Base-by-base conservation (phyloP, 257 asterid genomes). In the Solanum ahanhuiri region DNA sequence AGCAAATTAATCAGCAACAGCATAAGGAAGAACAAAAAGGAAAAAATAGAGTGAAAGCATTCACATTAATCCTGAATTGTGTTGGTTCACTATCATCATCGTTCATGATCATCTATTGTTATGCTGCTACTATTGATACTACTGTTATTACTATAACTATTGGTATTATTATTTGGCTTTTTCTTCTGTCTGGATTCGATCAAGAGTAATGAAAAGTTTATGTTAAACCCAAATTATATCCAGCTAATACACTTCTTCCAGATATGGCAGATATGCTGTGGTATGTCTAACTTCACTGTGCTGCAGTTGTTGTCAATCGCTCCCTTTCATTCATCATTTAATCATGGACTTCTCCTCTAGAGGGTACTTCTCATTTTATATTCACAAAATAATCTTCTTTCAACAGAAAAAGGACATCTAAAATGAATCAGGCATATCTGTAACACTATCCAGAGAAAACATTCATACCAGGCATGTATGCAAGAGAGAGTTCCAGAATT, bases 371-470 rank as follows among this genome's bases (percentile, higher is more conserved):
- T 45, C 66, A 79, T 18, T 79, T 79, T 28, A 79, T 45, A 30
- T 79, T 86, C 87, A 73, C 33, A 14, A 75, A 72, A 85, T 48
- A 48, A 22, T 57, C 54, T 45, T 79, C 84, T 79, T 79, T 79
- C 45, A 85, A 85, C 81, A 86, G 35, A 34, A 23, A 51, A 76
- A 60, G 58, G 35, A 76, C 51, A 60, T n/a, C 39, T 25, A 34
- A 75, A 86, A 76, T 43, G 81, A 85, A 30, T 63, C 45, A 85
- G 72, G 76, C 83, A 35, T 83, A 66, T 82, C 69, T 85, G 20
- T 31, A 83, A 81, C 48, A 85, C 30, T 51, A 20, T 51, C 81
- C 39, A 82, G 71, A 86, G 86, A 86, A 87, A 87, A 88, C 85
- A 73, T 48, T 77, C 41, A 30, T 79, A 48, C 28, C n/a, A 79